These are phyloP conservation scores for Dactylis glomerata DNA, from an alignment of 176 grass and related monocot genomes.

Conservation along the genomic window DNA sequence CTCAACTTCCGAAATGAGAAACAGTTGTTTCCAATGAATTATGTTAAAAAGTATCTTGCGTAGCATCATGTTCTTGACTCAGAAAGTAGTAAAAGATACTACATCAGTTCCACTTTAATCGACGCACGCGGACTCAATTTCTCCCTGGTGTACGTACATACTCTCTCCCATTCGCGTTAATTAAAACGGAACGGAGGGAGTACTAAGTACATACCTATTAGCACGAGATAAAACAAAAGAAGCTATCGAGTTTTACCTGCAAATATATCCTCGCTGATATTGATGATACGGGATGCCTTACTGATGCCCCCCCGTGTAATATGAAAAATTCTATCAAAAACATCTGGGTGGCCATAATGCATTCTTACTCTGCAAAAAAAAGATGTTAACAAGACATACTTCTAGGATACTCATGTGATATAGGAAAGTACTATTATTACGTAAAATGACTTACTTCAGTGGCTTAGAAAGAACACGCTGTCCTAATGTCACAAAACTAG, in stretches of 20 bases:
- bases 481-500: constrained; percentile 92
- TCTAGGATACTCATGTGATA: background rate
- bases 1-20: background rate
- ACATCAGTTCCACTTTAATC: too few species aligned
- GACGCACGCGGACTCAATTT: too few species aligned
- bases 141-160: too few species aligned
- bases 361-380: constrained; percentile 70
- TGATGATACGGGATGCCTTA: constrained; percentile 88
- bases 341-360: constrained; percentile 98
- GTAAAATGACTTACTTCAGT: constrained; percentile 62
- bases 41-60: background rate
- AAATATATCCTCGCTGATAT: constrained; percentile 96
- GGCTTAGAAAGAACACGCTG: constrained; percentile 93
- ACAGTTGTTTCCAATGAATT: background rate
- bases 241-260: constrained; percentile 54
- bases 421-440: background rate
- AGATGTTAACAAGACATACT: constrained; percentile 3
- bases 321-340: constrained; percentile 98
- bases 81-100: background rate
- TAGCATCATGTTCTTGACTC: constrained; percentile 11
- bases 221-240: constrained; percentile 18
- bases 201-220: background rate
- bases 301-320: constrained; percentile 95
- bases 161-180: too few species aligned
- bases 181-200: too few species aligned